These are phyloP conservation scores for Phytopythium aichiense DNA, from an alignment of 352 stramenopile species.

Conservation along the genomic window DNA sequence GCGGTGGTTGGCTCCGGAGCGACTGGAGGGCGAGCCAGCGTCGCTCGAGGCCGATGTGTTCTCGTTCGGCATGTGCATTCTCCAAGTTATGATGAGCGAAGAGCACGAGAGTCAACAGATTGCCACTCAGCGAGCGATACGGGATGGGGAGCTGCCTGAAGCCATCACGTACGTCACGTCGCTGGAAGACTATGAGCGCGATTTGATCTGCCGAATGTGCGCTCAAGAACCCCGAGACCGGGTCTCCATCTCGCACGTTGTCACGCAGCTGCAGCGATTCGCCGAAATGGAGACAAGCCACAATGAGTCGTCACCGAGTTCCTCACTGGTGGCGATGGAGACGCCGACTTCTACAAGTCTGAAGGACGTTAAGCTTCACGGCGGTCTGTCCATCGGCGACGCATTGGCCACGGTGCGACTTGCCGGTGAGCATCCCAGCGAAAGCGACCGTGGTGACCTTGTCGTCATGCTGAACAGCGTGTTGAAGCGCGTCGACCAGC, in stretches of 20 bases:
- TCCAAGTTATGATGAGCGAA: neutral
- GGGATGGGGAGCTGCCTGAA: neutral
- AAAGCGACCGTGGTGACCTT: neutral
- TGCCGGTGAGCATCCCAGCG: neutral
- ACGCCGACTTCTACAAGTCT: neutral
- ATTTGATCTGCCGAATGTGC: neutral
- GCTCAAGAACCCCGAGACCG: neutral
- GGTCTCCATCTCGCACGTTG: neutral
- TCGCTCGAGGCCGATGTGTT: conserved; percentile 1
- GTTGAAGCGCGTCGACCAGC: neutral
- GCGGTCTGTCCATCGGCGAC: neutral
- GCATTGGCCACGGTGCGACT: neutral
- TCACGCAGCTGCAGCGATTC: neutral
- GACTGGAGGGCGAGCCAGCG: neutral
- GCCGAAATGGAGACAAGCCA: neutral
- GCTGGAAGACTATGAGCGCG: neutral
- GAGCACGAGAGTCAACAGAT: neutral
- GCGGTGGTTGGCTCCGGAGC: conserved; percentile 1
- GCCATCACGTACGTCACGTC: neutral
- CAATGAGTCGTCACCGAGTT: no score
- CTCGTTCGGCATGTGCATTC: conserved; percentile 4
- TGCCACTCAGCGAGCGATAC: neutral
- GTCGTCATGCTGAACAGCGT: neutral
- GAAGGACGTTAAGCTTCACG: neutral
- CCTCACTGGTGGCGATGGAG: no score